phyloP scores from a whole-genome alignment of 2,329 filamentous ascomycete genomes.

The Daldinia sp. region DNA sequence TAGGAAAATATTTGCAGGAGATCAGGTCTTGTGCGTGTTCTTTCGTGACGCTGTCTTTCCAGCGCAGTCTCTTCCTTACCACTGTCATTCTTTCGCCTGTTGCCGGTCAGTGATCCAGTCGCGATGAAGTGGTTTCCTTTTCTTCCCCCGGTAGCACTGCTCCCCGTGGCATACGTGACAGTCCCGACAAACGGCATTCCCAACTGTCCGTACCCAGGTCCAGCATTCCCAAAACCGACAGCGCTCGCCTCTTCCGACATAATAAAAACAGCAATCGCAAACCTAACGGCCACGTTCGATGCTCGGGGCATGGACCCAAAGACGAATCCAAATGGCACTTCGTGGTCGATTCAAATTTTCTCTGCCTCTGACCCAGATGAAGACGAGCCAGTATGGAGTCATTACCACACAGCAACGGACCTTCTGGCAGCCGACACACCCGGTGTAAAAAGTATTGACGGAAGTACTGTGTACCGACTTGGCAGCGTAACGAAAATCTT shows the following conservation, averaged over 20 bases:
- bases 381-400: constrained; percentile 45
- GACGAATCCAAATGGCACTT: constrained; percentile 51
- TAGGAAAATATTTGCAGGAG: background rate
- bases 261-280: constrained; percentile 49
- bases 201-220: constrained; percentile 53
- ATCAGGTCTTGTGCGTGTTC: constrained; percentile 8
- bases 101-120: too few species aligned
- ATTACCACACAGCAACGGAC: constrained; percentile 49
- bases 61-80: background rate
- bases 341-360: constrained; percentile 54
- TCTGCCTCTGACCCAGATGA: constrained; percentile 42
- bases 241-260: constrained; percentile 47
- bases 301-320: constrained; percentile 46
- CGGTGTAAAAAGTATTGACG: constrained; percentile 44
- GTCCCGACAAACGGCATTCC: constrained; percentile 42
- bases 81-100: too few species aligned
- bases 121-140: constrained; percentile 16
- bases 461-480: constrained; percentile 49
- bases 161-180: constrained; percentile 24
- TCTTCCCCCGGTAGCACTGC: constrained; percentile 18
- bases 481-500: constrained; percentile 52
- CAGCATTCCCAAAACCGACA: constrained; percentile 52
- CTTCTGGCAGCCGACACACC: constrained; percentile 36
- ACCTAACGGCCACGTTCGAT: constrained; percentile 50
- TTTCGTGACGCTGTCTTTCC: constrained; percentile 5